phyloP scores from a whole-genome alignment of 2,329 filamentous ascomycete species.

The Penicillium sp. region DNA sequence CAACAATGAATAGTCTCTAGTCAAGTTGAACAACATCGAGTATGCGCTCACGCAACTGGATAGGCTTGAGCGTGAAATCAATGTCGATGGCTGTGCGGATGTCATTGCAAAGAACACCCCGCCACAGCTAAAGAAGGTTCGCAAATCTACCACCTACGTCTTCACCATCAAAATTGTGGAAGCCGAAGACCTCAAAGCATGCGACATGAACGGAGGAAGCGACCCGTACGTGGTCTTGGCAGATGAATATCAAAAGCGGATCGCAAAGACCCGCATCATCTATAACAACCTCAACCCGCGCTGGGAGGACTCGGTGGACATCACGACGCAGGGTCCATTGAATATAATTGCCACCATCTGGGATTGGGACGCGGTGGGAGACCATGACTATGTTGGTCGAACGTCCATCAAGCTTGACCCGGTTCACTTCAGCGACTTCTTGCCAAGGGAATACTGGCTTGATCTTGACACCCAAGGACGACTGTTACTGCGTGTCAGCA shows the following conservation, averaged over 20 bases:
- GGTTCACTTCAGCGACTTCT: slow-evolving; percentile 93
- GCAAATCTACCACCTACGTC: slow-evolving; percentile 83
- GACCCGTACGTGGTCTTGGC: slow-evolving; percentile 97
- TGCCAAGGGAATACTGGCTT: slow-evolving; percentile 96
- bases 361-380: slow-evolving; percentile 97
- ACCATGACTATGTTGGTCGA: slow-evolving; percentile 94
- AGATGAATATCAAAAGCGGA: slow-evolving; percentile 95
- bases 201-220: slow-evolving; percentile 89
- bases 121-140: slow-evolving; percentile 68
- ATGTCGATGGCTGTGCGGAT: slow-evolving; percentile 86
- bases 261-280: slow-evolving; percentile 92
- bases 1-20: slow-evolving; percentile 71
- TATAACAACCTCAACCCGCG: slow-evolving; percentile 88
- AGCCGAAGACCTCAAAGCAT: slow-evolving; percentile 96
- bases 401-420: slow-evolving; percentile 99
- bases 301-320: slow-evolving; percentile 97
- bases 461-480: slow-evolving; percentile 95
- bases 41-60: slow-evolving; percentile 92
- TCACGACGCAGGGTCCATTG: slow-evolving; percentile 86
- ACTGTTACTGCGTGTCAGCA: slow-evolving; percentile 86
- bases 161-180: slow-evolving; percentile 99
- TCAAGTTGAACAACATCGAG: slow-evolving; percentile 97
- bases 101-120: slow-evolving; percentile 77
- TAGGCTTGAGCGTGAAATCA: slow-evolving; percentile 84
- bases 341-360: slow-evolving; percentile 97